phyloP scores from a whole-genome alignment of 129 eudicot species.

The Rutidosis leptorrhynchoides region DNA sequence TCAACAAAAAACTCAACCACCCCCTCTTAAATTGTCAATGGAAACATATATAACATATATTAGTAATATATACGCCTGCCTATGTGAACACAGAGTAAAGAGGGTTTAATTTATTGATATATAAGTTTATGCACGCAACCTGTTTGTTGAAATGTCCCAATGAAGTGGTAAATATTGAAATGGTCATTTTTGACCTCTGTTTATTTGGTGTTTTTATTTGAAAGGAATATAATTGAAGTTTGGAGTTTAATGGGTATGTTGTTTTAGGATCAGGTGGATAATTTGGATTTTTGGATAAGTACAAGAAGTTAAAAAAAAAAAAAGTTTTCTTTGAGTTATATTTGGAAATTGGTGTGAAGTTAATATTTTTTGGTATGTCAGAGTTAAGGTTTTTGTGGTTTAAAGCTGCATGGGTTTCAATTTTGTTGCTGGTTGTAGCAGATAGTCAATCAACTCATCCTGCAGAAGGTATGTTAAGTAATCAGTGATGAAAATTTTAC shows the following conservation, averaged over 20 bases:
- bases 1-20: slow-evolving; percentile 26
- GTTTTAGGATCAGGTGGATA: slow-evolving; percentile 26
- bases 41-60: too few relatives aligned
- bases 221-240: slow-evolving; percentile 9
- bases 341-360: slow-evolving; percentile 23
- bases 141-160: slow-evolving; percentile 28
- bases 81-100: slow-evolving; percentile 18
- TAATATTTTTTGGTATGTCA: slow-evolving; percentile 33
- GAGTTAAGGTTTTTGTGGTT: slow-evolving; percentile 21
- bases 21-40: slow-evolving; percentile 35
- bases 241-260: slow-evolving; percentile 22
- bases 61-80: slow-evolving; percentile 5
- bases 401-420: slow-evolving; percentile 29
- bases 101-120: neutral
- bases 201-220: slow-evolving; percentile 20
- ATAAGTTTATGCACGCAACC: slow-evolving; percentile 15
- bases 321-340: slow-evolving; percentile 25
- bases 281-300: slow-evolving; percentile 22
- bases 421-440: slow-evolving; percentile 41
- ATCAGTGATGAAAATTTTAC: neutral
- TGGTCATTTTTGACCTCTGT: neutral
- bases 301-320: slow-evolving; percentile 15
- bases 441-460: slow-evolving; percentile 55
- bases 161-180: slow-evolving; percentile 25
- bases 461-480: slow-evolving; percentile 48